Evolutionary conservation across 1,284 basidiomycete genomes (phyloP).

Genomic region (Exobasidium rhododendri): DNA sequence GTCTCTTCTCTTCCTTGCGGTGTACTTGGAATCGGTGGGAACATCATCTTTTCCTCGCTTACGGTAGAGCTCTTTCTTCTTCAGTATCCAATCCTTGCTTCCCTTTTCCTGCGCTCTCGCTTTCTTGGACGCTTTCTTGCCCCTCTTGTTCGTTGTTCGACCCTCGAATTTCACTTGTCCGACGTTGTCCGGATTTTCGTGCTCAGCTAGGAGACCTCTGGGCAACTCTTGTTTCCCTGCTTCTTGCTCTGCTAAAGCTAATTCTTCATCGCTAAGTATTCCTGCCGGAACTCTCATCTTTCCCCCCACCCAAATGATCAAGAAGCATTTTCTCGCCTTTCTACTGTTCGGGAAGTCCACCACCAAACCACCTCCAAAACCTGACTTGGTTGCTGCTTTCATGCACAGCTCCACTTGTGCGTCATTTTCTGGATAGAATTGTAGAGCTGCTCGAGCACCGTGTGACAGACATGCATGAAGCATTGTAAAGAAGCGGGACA

Average conservation of each 20-base stretch:
- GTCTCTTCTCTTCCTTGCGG: constrained; percentile 23
- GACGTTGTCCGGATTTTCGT: constrained; percentile 60
- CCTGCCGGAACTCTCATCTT: constrained; percentile 38
- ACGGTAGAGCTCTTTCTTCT: constrained; percentile 63
- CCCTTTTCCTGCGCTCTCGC: constrained; percentile 60
- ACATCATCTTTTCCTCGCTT: constrained; percentile 60
- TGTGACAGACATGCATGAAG: constrained; percentile 86
- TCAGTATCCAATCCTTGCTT: constrained; percentile 60
- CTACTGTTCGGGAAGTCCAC: constrained; percentile 65
- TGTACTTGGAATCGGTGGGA: constrained; percentile 48
- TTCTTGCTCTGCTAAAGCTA: neutral
- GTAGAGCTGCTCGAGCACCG: constrained; percentile 84
- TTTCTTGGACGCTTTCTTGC: constrained; percentile 61
- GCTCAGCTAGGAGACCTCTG: constrained; percentile 33
- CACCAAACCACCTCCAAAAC: constrained; percentile 93
- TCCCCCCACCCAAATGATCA: constrained; percentile 55
- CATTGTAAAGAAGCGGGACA: constrained; percentile 92
- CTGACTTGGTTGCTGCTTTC: constrained; percentile 83
- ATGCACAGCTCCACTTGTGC: constrained; percentile 69
- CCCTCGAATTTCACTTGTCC: constrained; percentile 32
- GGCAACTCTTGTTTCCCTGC: constrained; percentile 55
- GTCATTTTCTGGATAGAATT: constrained; percentile 54
- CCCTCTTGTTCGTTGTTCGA: constrained; percentile 50
- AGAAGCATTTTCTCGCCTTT: constrained; percentile 55
- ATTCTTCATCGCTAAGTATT: constrained; percentile 10